phyloP scores from a whole-genome alignment of 2,329 filamentous ascomycete species.

The Camillea tinctor region DNA sequence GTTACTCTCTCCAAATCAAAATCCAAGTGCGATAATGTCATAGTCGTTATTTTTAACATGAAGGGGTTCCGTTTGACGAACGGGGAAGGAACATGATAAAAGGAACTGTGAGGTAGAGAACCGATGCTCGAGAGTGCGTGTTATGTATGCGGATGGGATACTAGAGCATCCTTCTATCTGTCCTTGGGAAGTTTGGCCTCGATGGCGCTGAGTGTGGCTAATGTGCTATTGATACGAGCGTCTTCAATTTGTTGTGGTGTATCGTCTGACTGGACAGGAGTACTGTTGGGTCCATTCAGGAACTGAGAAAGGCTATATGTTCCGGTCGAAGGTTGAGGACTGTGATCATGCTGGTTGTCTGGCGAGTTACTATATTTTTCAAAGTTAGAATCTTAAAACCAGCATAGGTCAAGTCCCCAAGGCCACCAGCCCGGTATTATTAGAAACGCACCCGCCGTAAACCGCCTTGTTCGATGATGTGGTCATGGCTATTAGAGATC shows the following conservation, averaged over 20 bases:
- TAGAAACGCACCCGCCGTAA: not conserved
- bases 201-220: not conserved
- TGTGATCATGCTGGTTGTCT: not conserved
- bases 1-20: too few relatives aligned
- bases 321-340: not conserved
- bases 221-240: not conserved
- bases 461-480: not conserved
- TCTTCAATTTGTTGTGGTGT: not conserved
- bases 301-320: not conserved
- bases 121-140: not conserved
- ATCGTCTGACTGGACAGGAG: not conserved
- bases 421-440: not conserved
- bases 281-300: not conserved
- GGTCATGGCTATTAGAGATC: not conserved
- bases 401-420: not conserved
- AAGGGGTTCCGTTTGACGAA: too few relatives aligned
- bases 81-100: too few relatives aligned
- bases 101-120: too few relatives aligned
- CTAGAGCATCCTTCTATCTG: not conserved
- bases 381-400: not conserved
- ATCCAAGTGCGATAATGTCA: too few relatives aligned
- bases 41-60: too few relatives aligned
- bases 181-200: not conserved
- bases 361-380: not conserved
- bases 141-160: not conserved